A percentile compares a stretch with the other conserved stretches of the same genome.
These are phyloP conservation scores for Penicillium sumatraense DNA, from an alignment of 2,329 filamentous ascomycete genomes.

Conservation along the genomic window DNA sequence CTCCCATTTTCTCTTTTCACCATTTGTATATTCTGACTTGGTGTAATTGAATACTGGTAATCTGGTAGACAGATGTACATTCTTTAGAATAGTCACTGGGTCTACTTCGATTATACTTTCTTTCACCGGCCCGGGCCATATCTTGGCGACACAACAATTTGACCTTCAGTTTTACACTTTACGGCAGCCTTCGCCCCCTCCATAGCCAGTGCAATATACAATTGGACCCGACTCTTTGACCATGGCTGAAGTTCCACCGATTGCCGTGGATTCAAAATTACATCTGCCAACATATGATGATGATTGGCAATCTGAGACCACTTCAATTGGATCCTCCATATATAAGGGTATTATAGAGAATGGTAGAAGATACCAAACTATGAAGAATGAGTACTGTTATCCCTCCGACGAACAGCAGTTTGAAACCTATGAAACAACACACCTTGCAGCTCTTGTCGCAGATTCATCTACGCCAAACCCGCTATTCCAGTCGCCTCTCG, in stretches of 20 bases:
- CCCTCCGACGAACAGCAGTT: constrained; percentile 24
- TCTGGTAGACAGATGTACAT: too few species aligned
- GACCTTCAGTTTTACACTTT: too few species aligned
- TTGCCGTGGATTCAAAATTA: background rate
- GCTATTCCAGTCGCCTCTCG: constrained; percentile 17
- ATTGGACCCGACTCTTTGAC: background rate
- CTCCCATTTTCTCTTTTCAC: too few species aligned
- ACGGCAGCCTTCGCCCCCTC: background rate
- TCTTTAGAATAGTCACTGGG: too few species aligned
- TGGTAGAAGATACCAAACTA: constrained; percentile 8
- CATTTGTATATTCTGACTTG: too few species aligned
- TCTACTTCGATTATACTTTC: too few species aligned
- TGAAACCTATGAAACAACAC: constrained; percentile 22
- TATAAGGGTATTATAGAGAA: constrained; percentile 13
- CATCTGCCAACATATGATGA: background rate
- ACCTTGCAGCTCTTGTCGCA: constrained; percentile 20
- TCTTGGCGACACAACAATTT: too few species aligned
- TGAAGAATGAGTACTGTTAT: constrained; percentile 10
- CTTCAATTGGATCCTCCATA: constrained; percentile 15
- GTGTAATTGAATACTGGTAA: too few species aligned
- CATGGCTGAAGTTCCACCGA: background rate
- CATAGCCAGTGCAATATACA: background rate
- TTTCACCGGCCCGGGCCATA: too few species aligned
- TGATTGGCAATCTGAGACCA: constrained; percentile 18
- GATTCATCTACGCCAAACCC: constrained; percentile 17